A percentile compares a stretch with the other conserved stretches of the same genome.
Evolutionary conservation across 176 grass and related monocot species (phyloP).

Genomic region (Dactylis glomerata): DNA sequence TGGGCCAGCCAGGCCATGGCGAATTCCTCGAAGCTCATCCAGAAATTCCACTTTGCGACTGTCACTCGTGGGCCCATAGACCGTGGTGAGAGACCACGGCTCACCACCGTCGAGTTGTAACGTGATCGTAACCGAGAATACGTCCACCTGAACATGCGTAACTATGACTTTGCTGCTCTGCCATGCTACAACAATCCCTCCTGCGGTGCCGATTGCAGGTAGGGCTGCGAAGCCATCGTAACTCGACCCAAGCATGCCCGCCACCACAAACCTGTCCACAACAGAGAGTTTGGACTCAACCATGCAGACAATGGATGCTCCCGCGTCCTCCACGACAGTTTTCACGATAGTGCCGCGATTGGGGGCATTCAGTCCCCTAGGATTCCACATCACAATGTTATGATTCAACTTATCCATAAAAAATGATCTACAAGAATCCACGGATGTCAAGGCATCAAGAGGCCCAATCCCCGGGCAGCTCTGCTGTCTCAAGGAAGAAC

Average conservation of each 20-base stretch:
- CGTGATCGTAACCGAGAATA: too few relatives aligned
- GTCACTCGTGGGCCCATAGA: not conserved
- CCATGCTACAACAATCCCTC: not conserved
- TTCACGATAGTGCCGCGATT: not conserved
- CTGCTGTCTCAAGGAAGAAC: not conserved
- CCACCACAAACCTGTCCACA: not conserved
- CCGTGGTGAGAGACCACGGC: too few relatives aligned
- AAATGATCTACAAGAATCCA: too few relatives aligned
- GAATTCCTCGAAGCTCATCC: not conserved
- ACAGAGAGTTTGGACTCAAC: not conserved
- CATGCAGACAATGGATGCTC: not conserved
- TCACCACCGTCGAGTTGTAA: too few relatives aligned
- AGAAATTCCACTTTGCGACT: accelerated
- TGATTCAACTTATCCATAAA: not conserved
- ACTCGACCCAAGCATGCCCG: not conserved
- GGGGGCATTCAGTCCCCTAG: not conserved
- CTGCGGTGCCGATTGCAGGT: accelerated
- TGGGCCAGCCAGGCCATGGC: accelerated
- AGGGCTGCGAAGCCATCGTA: not conserved
- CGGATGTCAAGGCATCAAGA: too few relatives aligned
- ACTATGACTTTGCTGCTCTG: not conserved
- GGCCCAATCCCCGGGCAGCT: too few relatives aligned
- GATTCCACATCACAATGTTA: not conserved
- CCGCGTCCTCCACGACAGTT: not conserved
- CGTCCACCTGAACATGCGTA: too few relatives aligned